These are phyloP conservation scores for Tolypocladium ophioglossoides DNA, from an alignment of 2,329 filamentous ascomycete species.

Conservation along the genomic window DNA sequence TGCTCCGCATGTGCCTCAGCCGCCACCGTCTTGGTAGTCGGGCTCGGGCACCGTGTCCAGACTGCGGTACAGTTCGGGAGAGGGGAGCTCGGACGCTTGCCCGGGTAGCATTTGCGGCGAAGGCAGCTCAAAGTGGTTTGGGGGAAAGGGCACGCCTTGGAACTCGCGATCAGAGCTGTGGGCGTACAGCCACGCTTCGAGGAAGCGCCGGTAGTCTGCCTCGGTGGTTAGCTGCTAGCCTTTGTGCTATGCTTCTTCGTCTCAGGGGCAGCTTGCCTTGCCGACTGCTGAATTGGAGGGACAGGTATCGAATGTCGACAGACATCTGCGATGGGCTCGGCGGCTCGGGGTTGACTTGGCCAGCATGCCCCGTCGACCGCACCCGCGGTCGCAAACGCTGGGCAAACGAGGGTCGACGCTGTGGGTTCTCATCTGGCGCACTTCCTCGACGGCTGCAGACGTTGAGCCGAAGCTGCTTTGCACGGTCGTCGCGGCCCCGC, in stretches of 20 bases:
- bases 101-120: constrained; percentile 33
- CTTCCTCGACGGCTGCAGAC: constrained; percentile 30
- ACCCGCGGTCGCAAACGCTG: constrained; percentile 30
- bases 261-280: constrained; percentile 25
- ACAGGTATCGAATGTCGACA: constrained; percentile 36
- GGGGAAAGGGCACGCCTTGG: constrained; percentile 32
- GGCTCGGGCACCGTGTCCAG: constrained; percentile 3
- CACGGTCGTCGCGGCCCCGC: constrained; percentile 33
- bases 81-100: constrained; percentile 4
- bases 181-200: constrained; percentile 34
- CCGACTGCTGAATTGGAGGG: constrained; percentile 37
- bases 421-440: constrained; percentile 24
- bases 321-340: constrained; percentile 11
- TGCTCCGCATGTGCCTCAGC: constrained; percentile 1
- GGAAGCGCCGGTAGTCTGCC: constrained; percentile 34
- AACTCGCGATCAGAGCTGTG: constrained; percentile 36
- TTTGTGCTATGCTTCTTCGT: not conserved
- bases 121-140: constrained; percentile 34
- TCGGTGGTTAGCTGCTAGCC: not conserved
- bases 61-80: constrained; percentile 2
- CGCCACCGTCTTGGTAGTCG: not conserved
- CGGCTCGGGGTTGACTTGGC: constrained; percentile 10
- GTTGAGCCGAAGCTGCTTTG: constrained; percentile 32
- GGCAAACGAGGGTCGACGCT: constrained; percentile 31
- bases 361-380: constrained; percentile 17